Conservation (phyloP, 768 basidiomycete genomes). For the Clitopilus hobsonii region DNA sequence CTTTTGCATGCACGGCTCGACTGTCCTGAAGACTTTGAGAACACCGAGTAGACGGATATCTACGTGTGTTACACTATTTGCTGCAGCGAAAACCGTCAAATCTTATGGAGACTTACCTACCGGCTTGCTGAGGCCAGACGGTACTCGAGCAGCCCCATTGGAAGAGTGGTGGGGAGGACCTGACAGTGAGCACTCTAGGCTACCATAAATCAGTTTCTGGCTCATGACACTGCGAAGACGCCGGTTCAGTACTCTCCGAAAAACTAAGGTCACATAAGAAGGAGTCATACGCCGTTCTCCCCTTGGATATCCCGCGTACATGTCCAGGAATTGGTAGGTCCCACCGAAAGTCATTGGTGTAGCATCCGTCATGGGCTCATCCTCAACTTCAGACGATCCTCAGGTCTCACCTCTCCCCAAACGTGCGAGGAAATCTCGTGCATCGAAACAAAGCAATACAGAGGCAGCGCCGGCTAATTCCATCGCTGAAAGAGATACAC, state of each 20-base stretch:
- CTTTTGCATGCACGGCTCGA: background rate
- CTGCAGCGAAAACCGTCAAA: slow-evolving; percentile 37
- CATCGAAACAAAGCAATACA: background rate
- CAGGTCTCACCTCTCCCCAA: background rate
- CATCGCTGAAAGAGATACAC: background rate
- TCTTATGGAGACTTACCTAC: slow-evolving; percentile 56
- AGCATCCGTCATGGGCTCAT: too few relatives aligned
- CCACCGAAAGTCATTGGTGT: too few relatives aligned
- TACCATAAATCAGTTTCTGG: background rate
- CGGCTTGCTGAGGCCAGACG: slow-evolving; percentile 36
- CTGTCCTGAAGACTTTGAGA: slow-evolving; percentile 6
- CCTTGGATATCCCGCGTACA: too few relatives aligned
- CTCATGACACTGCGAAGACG: background rate
- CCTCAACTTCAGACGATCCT: background rate
- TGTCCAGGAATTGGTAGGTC: too few relatives aligned
- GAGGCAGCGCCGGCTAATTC: too few relatives aligned
- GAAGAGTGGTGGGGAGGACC: slow-evolving; percentile 34
- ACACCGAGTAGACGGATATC: background rate
- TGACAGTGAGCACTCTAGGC: background rate
- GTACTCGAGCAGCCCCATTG: slow-evolving; percentile 36
- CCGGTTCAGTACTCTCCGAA: background rate
- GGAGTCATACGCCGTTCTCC: too few relatives aligned
- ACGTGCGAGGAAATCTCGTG: background rate
- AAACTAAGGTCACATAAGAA: slow-evolving; percentile 3
- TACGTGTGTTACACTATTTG: background rate